phyloP scores from a whole-genome alignment of 768 basidiomycete species.

The Amanita phalloides region DNA sequence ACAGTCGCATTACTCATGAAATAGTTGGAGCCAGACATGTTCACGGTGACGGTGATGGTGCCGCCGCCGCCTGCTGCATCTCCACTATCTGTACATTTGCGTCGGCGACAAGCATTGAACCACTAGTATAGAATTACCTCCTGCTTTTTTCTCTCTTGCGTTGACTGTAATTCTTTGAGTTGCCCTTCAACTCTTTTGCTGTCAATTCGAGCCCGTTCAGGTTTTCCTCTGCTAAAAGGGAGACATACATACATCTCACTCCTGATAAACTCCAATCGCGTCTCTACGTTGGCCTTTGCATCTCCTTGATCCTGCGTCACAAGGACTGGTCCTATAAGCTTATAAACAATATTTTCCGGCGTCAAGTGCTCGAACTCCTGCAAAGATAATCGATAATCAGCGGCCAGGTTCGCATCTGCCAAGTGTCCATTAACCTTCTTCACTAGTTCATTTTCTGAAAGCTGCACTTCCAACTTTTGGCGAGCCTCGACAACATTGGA shows the following conservation, averaged over 20 bases:
- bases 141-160: constrained; percentile 70
- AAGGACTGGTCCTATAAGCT: constrained; percentile 84
- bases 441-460: constrained; percentile 86
- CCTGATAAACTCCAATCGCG: constrained; percentile 80
- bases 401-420: neutral
- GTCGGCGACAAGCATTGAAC: constrained; percentile 6
- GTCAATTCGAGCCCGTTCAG: neutral
- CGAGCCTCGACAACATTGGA: constrained; percentile 65
- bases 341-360: constrained; percentile 74
- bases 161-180: constrained; percentile 67
- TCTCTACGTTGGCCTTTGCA: constrained; percentile 82
- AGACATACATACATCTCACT: constrained; percentile 70
- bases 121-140: constrained; percentile 43
- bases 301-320: constrained; percentile 84
- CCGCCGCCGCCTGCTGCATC: constrained; percentile 46
- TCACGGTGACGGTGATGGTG: constrained; percentile 14
- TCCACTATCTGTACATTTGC: constrained; percentile 43
- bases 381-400: constrained; percentile 2
- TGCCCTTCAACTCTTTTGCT: constrained; percentile 72
- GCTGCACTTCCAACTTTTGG: constrained; percentile 82
- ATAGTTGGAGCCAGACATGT: neutral
- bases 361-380: constrained; percentile 80
- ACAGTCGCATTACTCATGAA: neutral
- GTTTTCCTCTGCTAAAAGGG: neutral
- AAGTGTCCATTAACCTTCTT: constrained; percentile 51